Evolutionary conservation across 108 stramenopile species (phyloP), one percentile per base, ranked within the genome.

Genomic region (Nannochloropsis oceanica): DNA sequence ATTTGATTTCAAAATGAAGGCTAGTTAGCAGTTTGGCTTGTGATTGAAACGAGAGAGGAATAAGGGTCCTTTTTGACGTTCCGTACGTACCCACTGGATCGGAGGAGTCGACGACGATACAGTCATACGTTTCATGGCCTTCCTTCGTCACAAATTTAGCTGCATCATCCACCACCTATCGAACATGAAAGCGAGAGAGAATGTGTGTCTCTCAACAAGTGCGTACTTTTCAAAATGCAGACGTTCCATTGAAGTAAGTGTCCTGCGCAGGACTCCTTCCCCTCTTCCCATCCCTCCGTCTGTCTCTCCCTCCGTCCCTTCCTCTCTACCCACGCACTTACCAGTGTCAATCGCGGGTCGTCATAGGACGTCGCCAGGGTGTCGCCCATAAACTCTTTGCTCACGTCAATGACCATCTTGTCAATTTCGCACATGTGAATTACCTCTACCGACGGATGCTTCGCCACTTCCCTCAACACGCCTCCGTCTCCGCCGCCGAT

Each of bases 401-500:
- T 91, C 82, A 92, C 91, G 11, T 92, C 91, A 84, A 95, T 94
- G 22, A 88, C 87, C 87, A 84, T 44, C 3, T 84, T 43, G 81
- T 88, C 98, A 80, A 99, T 93, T 91, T 99, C 98, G 91, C 98
- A 99, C 89, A 97, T 95, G 88, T 93, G 89, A 85, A 96, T 95
- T n/a, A 85, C 84, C 85, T 96, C 94, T 11, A 99, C 95, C 20
- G 86, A 85, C 12, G 90, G 85, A 90, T 99, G 97, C 8, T 93
- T 86, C 25, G 94, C 96, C 80, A 97, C 92, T 89, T 97, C 96
- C 24, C 98, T 93, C 27, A 98, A 86, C 8, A 98, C 96, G 82
- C 98, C 98, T 25, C 98, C 98, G 90, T 98, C 97, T 13, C 97
- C 98, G 8, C 98, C 98, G 24, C 98, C 98, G 83, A 99, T 94